phyloP scores from a whole-genome alignment of 140 eudicot genomes.

The Eryngium alpinum region DNA sequence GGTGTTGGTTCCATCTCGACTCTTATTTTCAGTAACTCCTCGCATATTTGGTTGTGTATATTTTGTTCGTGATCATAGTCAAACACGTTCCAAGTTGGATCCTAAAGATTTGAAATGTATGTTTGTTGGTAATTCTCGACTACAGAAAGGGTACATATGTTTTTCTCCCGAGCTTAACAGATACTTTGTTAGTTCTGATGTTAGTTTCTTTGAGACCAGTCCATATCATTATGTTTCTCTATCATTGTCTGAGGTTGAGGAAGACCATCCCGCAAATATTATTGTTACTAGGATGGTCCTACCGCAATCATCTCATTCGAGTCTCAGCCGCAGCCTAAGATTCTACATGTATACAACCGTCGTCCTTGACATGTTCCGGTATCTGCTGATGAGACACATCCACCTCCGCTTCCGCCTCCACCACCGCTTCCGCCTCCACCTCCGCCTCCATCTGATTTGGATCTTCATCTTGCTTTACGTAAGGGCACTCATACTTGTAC shows the following conservation, averaged over 20 bases:
- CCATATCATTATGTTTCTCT: background rate
- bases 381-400: background rate
- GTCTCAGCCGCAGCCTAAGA: too few relatives aligned
- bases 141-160: background rate
- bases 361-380: too few relatives aligned
- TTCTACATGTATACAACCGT: too few relatives aligned
- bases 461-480: background rate
- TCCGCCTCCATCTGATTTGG: too few relatives aligned
- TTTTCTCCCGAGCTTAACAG: background rate
- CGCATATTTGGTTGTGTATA: too few relatives aligned
- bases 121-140: background rate
- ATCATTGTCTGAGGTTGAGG: background rate
- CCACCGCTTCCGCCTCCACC: too few relatives aligned
- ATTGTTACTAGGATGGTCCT: background rate
- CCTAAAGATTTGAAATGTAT: background rate
- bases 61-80: slow-evolving; percentile 3
- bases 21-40: background rate
- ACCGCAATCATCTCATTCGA: too few relatives aligned
- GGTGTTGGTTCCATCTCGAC: background rate
- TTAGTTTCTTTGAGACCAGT: background rate
- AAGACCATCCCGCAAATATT: background rate
- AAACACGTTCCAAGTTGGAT: background rate
- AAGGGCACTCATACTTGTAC: background rate
- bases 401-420: background rate
- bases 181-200: background rate